Evolutionary conservation across 108 stramenopile species (phyloP), one percentile per base, ranked within the genome.

Genomic region (Nitzschia putrida): DNA sequence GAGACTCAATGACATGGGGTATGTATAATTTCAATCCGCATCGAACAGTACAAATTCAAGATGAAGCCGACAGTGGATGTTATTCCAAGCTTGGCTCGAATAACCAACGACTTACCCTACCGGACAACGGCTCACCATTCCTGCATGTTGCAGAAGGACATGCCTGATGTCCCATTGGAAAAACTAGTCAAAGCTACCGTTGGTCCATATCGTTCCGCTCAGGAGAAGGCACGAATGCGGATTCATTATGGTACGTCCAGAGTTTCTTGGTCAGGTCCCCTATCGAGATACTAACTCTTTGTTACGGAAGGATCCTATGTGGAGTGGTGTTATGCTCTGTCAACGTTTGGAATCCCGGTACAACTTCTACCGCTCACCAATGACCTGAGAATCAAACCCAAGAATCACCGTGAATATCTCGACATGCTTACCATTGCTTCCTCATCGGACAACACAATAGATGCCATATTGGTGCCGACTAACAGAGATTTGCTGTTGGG

Each of bases 401-500:
- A 57, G 34, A 74, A 68, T 54, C 72, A 73, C 47, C 43, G 76
- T 3, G 2, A 23, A 10, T 21, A 13, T 4, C 12, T 24, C 2
- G 61, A 63, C 6, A 23, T 44, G 12, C 6, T 4, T 18, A 18
- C 2, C 18, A 49, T 6, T 16, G 18, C 23, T 18, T 18, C 47
- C 47, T 16, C 3, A 6, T 21, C 18, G 12, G n/a, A 6, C 1
- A 1, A 6, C 12, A 45, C 22, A 13, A 2, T 18, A 22, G 44
- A 24, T 22, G 23, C 44, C 21, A 22, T 44, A 44, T 22, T 63
- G n/a, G 5, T 63, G 7, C 61, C 61, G 3, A 14, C 29, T 29
- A 52, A 52, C 64, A 63, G 24, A 13, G 74, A 76, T 34, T 51
- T 76, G 16, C 61, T 76, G 21, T 52, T 76, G 29, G 74, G 74